Conservation (phyloP, 1,139 yeast species). For the Candida pseudoviswanathii region DNA sequence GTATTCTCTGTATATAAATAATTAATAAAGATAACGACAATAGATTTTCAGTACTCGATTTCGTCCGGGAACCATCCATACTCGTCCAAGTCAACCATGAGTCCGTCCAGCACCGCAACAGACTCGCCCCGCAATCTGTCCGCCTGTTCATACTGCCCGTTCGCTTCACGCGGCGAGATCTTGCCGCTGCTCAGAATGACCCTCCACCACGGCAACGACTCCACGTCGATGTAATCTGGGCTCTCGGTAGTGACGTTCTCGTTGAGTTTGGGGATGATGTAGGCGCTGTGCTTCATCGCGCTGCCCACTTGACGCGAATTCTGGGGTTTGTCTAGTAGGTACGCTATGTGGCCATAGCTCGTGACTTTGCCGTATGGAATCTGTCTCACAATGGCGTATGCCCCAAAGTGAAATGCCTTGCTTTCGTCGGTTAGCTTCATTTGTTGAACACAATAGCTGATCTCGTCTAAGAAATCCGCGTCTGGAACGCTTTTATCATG, state of each 20-base stretch:
- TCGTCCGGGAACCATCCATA: conserved; percentile 75
- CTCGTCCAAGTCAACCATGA: conserved; percentile 43
- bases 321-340: conserved; percentile 58
- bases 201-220: conserved; percentile 79
- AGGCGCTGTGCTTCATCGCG: conserved; percentile 52
- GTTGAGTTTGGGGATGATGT: conserved; percentile 27
- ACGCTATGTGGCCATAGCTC: conserved; percentile 75
- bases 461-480: too few species aligned
- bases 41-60: conserved; percentile 22
- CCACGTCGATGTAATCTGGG: conserved; percentile 25
- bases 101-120: conserved; percentile 40
- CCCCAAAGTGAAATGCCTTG: conserved; percentile 60
- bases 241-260: conserved; percentile 18
- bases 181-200: conserved; percentile 64
- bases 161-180: conserved; percentile 55
- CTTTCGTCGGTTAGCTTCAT: conserved; percentile 45
- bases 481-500: too few species aligned
- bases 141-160: conserved; percentile 51
- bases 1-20: neutral
- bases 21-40: neutral
- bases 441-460: too few species aligned
- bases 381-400: conserved; percentile 52
- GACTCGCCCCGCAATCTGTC: conserved; percentile 51
- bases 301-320: conserved; percentile 77
- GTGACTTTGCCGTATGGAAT: conserved; percentile 72